These are phyloP conservation scores for Nicotiana knightiana DNA, from an alignment of 257 asterid genomes.

Conservation along the genomic window DNA sequence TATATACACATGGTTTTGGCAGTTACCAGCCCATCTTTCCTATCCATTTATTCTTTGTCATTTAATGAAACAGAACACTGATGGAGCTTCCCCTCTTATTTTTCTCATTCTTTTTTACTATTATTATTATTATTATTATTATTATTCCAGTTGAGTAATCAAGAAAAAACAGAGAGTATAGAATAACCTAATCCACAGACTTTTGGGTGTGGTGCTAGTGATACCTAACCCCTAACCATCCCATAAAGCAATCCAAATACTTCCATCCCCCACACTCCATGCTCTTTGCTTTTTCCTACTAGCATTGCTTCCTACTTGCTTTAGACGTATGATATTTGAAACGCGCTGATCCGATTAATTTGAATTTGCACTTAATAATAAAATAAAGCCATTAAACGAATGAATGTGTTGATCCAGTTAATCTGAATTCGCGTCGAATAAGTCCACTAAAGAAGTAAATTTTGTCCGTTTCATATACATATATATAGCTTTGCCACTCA, in stretches of 20 bases:
- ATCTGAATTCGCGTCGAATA: background rate
- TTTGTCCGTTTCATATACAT: background rate
- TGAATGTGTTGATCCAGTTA: too few species aligned
- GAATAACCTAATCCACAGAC: slow-evolving; percentile 58
- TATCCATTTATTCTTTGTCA: slow-evolving; percentile 56
- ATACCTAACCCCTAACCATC: slow-evolving; percentile 1
- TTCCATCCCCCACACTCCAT: background rate
- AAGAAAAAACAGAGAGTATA: background rate
- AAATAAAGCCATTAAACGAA: too few species aligned
- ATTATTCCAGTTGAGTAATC: slow-evolving; percentile 1
- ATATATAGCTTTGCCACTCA: slow-evolving; percentile 18
- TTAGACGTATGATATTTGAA: background rate
- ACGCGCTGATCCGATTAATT: background rate
- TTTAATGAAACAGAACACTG: slow-evolving; percentile 29
- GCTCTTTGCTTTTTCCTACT: background rate
- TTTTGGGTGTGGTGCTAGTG: slow-evolving; percentile 46
- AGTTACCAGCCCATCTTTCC: slow-evolving; percentile 57
- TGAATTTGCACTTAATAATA: background rate
- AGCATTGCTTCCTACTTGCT: background rate
- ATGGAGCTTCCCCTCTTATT: background rate
- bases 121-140: too few species aligned
- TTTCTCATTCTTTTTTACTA: background rate
- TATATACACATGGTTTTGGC: slow-evolving; percentile 40
- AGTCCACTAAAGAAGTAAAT: background rate
- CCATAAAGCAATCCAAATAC: background rate